Conservation (phyloP, 2,329 filamentous ascomycete species). For the Pseudogymnoascus destructans region DNA sequence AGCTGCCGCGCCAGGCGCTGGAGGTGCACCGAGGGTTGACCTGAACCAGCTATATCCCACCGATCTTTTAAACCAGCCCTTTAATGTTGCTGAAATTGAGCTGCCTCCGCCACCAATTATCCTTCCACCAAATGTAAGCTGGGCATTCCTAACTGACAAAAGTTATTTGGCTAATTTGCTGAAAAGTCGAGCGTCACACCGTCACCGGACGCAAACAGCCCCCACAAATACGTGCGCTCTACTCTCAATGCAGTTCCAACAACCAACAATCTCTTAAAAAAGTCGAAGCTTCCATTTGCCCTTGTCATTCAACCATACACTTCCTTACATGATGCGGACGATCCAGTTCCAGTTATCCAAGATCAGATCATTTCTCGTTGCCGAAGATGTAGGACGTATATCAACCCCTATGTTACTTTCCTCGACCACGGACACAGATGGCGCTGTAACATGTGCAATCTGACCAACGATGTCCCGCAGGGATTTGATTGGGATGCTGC, state of each 20-base stretch:
- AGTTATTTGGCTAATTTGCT: conserved; percentile 29
- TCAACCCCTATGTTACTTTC: conserved; percentile 95
- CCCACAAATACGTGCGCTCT: conserved; percentile 86
- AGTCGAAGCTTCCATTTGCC: conserved; percentile 89
- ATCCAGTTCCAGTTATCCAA: conserved; percentile 79
- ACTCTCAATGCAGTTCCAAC: conserved; percentile 90
- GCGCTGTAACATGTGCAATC: conserved; percentile 99
- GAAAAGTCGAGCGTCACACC: conserved; percentile 73
- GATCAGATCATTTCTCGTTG: conserved; percentile 97
- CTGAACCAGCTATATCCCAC: conserved; percentile 87
- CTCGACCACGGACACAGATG: conserved; percentile 93
- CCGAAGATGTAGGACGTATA: conserved; percentile 89
- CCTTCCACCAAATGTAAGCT: conserved; percentile 77
- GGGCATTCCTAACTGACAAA: background rate
- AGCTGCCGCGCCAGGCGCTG: conserved; percentile 29
- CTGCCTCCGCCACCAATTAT: conserved; percentile 82
- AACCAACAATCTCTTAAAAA: conserved; percentile 85
- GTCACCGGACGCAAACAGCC: conserved; percentile 81
- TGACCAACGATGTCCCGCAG: conserved; percentile 98
- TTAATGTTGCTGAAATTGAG: conserved; percentile 87
- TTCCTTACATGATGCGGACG: conserved; percentile 83
- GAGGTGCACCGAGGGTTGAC: conserved; percentile 37
- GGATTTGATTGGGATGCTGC: conserved; percentile 97
- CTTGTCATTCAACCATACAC: conserved; percentile 94
- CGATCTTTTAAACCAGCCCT: conserved; percentile 82